phyloP scores from a whole-genome alignment of 148 eudicot genomes.

The Camellia japonica region DNA sequence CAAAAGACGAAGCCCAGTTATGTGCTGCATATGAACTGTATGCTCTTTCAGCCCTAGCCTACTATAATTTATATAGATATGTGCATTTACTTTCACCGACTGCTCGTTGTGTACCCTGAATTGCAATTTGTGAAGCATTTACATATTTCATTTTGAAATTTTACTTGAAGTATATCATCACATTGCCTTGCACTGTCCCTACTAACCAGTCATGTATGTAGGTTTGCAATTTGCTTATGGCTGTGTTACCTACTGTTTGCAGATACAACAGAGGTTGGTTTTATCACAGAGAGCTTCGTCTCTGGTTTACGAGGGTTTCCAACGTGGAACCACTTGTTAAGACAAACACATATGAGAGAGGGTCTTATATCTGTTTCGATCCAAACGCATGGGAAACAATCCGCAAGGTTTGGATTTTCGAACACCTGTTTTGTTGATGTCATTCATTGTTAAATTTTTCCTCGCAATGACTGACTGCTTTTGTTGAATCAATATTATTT shows the following conservation, averaged over 20 bases:
- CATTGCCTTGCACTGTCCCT: neutral
- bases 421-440: neutral
- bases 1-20: constrained; percentile 83
- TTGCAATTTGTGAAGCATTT: neutral
- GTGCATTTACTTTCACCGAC: neutral
- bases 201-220: neutral
- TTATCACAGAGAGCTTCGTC: constrained; percentile 73
- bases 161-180: neutral
- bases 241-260: constrained; percentile 20
- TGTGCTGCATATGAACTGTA: constrained; percentile 89
- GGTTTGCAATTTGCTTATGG: constrained; percentile 11
- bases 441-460: neutral
- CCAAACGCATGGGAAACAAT: constrained; percentile 86
- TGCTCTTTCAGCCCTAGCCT: constrained; percentile 25
- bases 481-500: neutral
- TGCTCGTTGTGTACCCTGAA: neutral
- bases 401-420: constrained; percentile 51
- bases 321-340: constrained; percentile 76
- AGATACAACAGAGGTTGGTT: constrained; percentile 86
- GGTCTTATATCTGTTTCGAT: constrained; percentile 74
- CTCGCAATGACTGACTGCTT: neutral
- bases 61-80: neutral
- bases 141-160: neutral
- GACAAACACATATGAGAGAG: constrained; percentile 70
- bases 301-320: constrained; percentile 63